These are phyloP conservation scores for Stephania yunnanensis DNA, from an alignment of 164 flowering plant genomes.

Conservation along the genomic window DNA sequence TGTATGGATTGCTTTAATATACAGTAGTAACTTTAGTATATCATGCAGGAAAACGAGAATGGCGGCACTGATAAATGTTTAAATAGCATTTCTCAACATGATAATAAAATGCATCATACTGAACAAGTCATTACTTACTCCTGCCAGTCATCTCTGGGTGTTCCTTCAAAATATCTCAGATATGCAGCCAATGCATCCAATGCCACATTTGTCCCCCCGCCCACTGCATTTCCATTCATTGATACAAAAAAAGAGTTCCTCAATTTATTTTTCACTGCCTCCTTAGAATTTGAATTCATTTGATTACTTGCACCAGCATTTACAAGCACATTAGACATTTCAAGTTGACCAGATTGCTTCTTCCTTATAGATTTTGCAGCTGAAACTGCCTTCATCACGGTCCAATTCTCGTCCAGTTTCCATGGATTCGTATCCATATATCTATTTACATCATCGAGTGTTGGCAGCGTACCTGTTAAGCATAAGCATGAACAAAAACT, in stretches of 20 bases:
- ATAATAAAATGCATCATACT: neutral
- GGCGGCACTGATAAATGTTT: neutral
- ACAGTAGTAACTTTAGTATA: neutral
- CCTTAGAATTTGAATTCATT: constrained; percentile 9
- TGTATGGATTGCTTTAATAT: too few species aligned
- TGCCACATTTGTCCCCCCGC: constrained; percentile 54
- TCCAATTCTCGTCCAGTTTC: constrained; percentile 35
- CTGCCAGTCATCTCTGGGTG: constrained; percentile 70
- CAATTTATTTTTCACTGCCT: constrained; percentile 19
- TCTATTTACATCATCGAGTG: constrained; percentile 45
- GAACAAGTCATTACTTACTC: constrained; percentile 50
- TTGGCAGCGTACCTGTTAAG: constrained; percentile 46
- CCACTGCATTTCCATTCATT: constrained; percentile 38
- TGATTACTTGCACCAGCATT: constrained; percentile 16
- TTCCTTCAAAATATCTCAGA: constrained; percentile 75
- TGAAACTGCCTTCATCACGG: constrained; percentile 31
- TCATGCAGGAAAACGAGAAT: neutral
- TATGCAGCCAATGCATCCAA: constrained; percentile 73
- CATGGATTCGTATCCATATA: constrained; percentile 30
- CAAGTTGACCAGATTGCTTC: constrained; percentile 12
- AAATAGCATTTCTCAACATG: neutral
- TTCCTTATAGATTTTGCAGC: constrained; percentile 33
- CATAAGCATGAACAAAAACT: constrained; percentile 16
- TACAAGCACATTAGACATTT: constrained; percentile 7
- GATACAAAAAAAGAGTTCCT: constrained; percentile 42